A percentile compares a stretch with the other conserved stretches of the same genome.
Evolutionary conservation across 352 stramenopile genomes (phyloP).

Genomic region (Globisporangium solare): DNA sequence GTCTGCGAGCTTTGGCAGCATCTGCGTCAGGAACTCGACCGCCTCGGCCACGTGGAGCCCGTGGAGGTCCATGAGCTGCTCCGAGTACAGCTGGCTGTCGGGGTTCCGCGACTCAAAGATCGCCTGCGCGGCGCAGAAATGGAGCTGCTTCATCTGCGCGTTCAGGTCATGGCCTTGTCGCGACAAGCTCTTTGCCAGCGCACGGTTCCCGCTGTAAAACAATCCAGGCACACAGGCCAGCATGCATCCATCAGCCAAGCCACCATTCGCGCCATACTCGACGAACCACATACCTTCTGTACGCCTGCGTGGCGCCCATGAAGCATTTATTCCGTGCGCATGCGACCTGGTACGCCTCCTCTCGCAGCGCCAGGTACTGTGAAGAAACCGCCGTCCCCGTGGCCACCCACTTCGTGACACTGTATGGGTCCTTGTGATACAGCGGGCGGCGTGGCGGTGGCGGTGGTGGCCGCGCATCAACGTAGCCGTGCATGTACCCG

Average conservation of each 20-base stretch:
- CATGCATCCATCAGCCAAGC: background rate
- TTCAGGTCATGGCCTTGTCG: constrained; percentile 80
- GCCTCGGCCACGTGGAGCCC: constrained; percentile 77
- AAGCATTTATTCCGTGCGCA: constrained; percentile 85
- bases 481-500: constrained; percentile 15
- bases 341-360: constrained; percentile 74
- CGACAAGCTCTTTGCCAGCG: constrained; percentile 65
- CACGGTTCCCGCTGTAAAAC: constrained; percentile 56
- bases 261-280: constrained; percentile 8
- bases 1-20: constrained; percentile 66
- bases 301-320: constrained; percentile 81
- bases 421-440: constrained; percentile 54
- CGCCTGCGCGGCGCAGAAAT: constrained; percentile 65
- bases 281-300: constrained; percentile 45
- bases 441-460: constrained; percentile 29
- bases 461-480: background rate
- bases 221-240: constrained; percentile 8
- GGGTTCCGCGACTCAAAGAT: constrained; percentile 83
- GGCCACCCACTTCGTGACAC: constrained; percentile 48
- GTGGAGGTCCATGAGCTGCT: constrained; percentile 80
- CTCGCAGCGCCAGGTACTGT: constrained; percentile 75
- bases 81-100: constrained; percentile 66
- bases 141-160: constrained; percentile 78
- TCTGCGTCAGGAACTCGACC: constrained; percentile 67
- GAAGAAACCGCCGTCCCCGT: constrained; percentile 51